Evolutionary conservation across 2,329 filamentous ascomycete genomes (phyloP).

Genomic region (Penicillium sp.): DNA sequence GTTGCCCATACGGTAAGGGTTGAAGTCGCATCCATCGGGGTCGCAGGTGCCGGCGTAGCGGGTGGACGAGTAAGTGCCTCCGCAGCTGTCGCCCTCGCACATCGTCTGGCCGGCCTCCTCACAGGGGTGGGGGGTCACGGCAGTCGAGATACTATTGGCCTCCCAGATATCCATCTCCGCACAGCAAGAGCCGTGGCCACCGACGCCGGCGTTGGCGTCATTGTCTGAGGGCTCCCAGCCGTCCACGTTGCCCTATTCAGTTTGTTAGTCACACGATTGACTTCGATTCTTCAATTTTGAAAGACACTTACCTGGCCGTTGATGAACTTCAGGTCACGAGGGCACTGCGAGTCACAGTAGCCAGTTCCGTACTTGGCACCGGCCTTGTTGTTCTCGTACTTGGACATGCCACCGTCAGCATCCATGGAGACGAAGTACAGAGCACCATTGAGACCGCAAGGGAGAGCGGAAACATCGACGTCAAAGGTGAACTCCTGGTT

Average conservation of each 20-base stretch:
- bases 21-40: slow-evolving; percentile 73
- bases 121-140: slow-evolving; percentile 70
- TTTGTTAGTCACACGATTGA: neutral
- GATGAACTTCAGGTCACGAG: slow-evolving; percentile 53
- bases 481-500: slow-evolving; percentile 75
- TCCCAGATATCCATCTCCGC: slow-evolving; percentile 74
- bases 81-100: slow-evolving; percentile 58
- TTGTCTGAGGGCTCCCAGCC: slow-evolving; percentile 56
- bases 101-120: slow-evolving; percentile 53
- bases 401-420: slow-evolving; percentile 61
- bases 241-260: slow-evolving; percentile 55
- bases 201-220: slow-evolving; percentile 60
- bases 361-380: slow-evolving; percentile 66
- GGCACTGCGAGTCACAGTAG: slow-evolving; percentile 67
- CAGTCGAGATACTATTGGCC: slow-evolving; percentile 68
- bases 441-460: slow-evolving; percentile 73
- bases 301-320: slow-evolving; percentile 36
- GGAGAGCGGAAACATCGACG: slow-evolving; percentile 69
- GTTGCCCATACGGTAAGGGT: slow-evolving; percentile 69
- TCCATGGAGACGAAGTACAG: slow-evolving; percentile 69
- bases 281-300: neutral
- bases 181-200: slow-evolving; percentile 65
- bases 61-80: slow-evolving; percentile 56
- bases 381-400: slow-evolving; percentile 58
- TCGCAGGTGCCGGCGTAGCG: slow-evolving; percentile 69